These are phyloP conservation scores for Annulohypoxylon stygium DNA, from an alignment of 495 filamentous ascomycete genomes.

Conservation along the genomic window DNA sequence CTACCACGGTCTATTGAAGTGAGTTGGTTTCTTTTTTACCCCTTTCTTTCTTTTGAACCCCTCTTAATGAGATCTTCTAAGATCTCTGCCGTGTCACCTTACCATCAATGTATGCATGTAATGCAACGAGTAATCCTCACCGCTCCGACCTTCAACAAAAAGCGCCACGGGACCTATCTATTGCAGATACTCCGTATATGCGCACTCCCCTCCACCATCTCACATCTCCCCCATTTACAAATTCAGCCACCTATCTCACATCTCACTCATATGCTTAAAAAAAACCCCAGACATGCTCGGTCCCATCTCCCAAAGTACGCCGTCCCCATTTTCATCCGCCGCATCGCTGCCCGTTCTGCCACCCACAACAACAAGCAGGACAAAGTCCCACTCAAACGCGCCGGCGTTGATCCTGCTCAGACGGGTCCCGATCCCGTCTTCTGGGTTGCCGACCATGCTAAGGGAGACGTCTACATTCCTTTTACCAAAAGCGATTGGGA, in stretches of 20 bases:
- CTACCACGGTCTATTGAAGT: constrained; percentile 65
- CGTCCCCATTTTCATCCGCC: constrained; percentile 79
- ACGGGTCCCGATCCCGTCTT: constrained; percentile 65
- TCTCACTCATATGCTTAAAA: background rate
- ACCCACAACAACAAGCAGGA: constrained; percentile 91
- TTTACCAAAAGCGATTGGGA: constrained; percentile 72
- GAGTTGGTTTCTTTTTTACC: constrained; percentile 29
- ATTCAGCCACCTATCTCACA: background rate
- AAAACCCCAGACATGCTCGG: constrained; percentile 59
- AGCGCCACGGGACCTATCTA: constrained; percentile 12
- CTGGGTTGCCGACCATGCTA: constrained; percentile 67
- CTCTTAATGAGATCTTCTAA: constrained; percentile 7
- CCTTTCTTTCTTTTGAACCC: background rate
- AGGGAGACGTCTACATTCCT: constrained; percentile 64
- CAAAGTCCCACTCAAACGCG: constrained; percentile 77
- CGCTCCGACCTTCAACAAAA: constrained; percentile 13
- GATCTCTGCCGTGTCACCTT: constrained; percentile 12
- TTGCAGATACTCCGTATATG: constrained; percentile 7
- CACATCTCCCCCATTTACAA: background rate
- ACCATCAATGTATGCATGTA: background rate
- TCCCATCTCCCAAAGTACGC: constrained; percentile 77
- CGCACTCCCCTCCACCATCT: background rate
- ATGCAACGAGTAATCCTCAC: constrained; percentile 10
- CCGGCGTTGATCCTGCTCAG: constrained; percentile 76
- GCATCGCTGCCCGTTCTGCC: constrained; percentile 69